Base-by-base conservation (phyloP, 805 yeast species). In the Metschnikowia kunwiensis region DNA sequence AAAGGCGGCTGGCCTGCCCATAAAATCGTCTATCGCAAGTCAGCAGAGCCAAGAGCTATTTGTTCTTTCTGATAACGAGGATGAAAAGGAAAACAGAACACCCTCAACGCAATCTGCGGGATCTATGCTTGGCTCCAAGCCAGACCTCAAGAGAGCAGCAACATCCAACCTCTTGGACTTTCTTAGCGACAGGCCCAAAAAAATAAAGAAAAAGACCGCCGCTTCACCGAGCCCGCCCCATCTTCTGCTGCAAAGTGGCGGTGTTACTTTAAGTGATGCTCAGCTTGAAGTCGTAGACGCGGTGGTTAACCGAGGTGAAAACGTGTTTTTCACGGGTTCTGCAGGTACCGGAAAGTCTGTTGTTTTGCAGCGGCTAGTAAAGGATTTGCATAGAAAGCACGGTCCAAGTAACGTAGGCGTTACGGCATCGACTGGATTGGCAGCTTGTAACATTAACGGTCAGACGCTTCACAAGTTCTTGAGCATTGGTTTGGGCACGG, bases 301-400 rank as follows among this genome's bases (percentile, higher is more conserved):
- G 9, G 78, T 80, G 7, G 68, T 82, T 5, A 58, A 68, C 11
- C 54, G 66, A 15, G 88, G 94, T 0, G 63, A 68, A 12, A 86
- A 82, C 41, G 62, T 93, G 3, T 93, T 93, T 55, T 93, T 86
- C 57, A 93, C 98, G 0, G 98, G 98, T 33, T 87, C 97, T 22
- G 98, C 98, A 0, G 98, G 98, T 52, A 93, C 98, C 0, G 98
- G 98, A 55, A 93, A 93, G 56, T 91, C 98, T 1, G 82, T 93
- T 4, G 65, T 93, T n/a, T 63, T 93, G 33, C 72, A 74, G 43
- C 69, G 77, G 8, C 66, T 85, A 24, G 83, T 85, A 36, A 74
- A 75, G 49, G 59, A 69, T 0, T 55, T 85, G 36, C 68, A 62
- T 43, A 42, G 46, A 1, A 70, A 68, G 40, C 70, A 77, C 54